phyloP scores from a whole-genome alignment of 331 rosid species.

The Malus hybrid region DNA sequence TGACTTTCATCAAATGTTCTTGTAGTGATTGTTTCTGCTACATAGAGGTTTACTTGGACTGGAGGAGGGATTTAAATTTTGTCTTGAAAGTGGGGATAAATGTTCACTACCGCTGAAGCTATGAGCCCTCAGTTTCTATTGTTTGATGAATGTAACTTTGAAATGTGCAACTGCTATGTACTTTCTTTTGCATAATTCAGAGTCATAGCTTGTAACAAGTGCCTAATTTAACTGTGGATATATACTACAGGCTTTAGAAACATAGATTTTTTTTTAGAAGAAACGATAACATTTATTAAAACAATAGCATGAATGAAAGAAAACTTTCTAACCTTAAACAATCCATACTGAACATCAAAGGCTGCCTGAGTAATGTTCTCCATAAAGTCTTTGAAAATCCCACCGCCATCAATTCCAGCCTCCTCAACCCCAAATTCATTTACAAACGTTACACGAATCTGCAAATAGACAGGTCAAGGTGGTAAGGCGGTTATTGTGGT shows the following conservation, averaged over 20 bases:
- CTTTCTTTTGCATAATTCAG: not conserved
- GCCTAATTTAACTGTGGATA: not conserved
- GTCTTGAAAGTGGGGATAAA: not conserved
- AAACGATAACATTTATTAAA: no score
- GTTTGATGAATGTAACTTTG: not conserved
- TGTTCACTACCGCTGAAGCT: not conserved
- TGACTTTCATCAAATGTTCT: no score
- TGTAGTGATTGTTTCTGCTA: no score
- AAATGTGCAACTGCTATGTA: not conserved
- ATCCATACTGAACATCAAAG: constrained; percentile 93
- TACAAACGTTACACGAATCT: constrained; percentile 93
- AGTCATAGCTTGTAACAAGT: constrained; percentile 1
- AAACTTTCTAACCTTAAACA: constrained; percentile 66
- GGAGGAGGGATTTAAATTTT: not conserved
- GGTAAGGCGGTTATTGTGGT: not conserved
- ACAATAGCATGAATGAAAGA: not conserved
- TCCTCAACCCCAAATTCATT: constrained; percentile 99
- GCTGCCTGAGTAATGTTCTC: constrained; percentile 97
- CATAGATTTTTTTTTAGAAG: not conserved
- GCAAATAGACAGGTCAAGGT: constrained; percentile 17
- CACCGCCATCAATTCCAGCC: constrained; percentile 98
- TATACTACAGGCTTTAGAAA: not conserved
- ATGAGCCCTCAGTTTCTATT: not conserved
- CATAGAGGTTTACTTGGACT: no score
- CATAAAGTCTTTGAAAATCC: constrained; percentile 97